Conservation (phyloP, 2,329 filamentous ascomycete species). For the Aspergillus transmontanensis region DNA sequence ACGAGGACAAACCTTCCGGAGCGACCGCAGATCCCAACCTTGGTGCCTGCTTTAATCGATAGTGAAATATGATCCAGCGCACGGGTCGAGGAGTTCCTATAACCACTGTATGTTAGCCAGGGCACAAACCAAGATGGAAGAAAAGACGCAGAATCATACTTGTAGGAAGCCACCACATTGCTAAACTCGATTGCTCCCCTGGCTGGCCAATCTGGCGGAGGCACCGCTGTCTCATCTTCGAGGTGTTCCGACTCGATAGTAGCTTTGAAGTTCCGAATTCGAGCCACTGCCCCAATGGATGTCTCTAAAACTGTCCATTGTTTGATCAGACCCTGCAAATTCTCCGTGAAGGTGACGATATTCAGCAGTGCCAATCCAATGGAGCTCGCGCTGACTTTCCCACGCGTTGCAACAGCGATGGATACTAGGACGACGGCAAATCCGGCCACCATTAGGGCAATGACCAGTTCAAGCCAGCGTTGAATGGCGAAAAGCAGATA, state of each 20-base stretch:
- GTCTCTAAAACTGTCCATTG: constrained; percentile 58
- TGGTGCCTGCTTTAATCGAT: not conserved
- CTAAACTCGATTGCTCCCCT: constrained; percentile 10
- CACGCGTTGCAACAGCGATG: constrained; percentile 41
- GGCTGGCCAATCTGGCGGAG: constrained; percentile 42
- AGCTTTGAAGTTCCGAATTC: constrained; percentile 40
- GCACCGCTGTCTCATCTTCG: constrained; percentile 50
- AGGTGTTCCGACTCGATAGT: constrained; percentile 42
- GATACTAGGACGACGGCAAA: constrained; percentile 47
- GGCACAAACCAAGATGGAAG: constrained; percentile 17
- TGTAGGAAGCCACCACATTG: constrained; percentile 8
- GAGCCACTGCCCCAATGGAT: constrained; percentile 49
- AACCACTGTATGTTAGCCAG: not conserved
- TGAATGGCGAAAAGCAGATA: constrained; percentile 50
- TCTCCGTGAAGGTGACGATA: constrained; percentile 50
- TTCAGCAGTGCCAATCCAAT: constrained; percentile 52
- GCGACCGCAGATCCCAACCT: not conserved
- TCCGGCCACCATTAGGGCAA: constrained; percentile 47
- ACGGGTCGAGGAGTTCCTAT: not conserved
- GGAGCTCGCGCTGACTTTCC: constrained; percentile 43
- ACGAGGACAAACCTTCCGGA: not conserved
- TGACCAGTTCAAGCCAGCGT: constrained; percentile 44
- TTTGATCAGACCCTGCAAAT: constrained; percentile 45
- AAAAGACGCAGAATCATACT: constrained; percentile 14
- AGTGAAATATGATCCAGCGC: not conserved